Evolutionary conservation across 768 basidiomycete species (phyloP).

Genomic region (Hemileccinum rubropunctum): DNA sequence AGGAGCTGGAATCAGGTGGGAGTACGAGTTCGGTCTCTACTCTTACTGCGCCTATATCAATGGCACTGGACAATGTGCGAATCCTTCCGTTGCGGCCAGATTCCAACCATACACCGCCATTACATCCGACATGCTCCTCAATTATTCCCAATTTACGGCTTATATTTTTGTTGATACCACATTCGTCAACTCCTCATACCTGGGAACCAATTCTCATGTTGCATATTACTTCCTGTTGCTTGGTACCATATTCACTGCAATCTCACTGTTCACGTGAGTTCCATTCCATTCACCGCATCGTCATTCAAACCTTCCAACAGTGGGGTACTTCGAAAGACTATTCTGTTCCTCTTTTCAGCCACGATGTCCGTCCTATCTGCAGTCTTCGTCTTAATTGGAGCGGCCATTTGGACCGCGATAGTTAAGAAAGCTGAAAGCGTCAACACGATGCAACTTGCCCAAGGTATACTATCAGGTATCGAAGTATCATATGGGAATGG

Average conservation of each 20-base stretch:
- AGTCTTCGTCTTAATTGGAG: constrained; percentile 63
- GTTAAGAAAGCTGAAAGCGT: constrained; percentile 61
- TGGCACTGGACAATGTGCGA: constrained; percentile 61
- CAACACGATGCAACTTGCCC: constrained; percentile 48
- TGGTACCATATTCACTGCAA: constrained; percentile 62
- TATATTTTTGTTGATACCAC: constrained; percentile 51
- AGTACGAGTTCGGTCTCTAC: constrained; percentile 81
- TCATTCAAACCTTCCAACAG: constrained; percentile 35
- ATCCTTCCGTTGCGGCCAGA: constrained; percentile 52
- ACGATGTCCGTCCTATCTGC: constrained; percentile 58
- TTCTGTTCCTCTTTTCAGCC: constrained; percentile 68
- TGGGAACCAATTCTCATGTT: constrained; percentile 60
- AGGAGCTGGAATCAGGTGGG: constrained; percentile 59
- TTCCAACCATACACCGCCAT: constrained; percentile 67
- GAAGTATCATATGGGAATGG: constrained; percentile 58
- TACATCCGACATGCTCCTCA: constrained; percentile 62
- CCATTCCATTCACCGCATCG: neutral
- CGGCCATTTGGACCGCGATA: constrained; percentile 75
- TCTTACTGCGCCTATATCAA: constrained; percentile 74
- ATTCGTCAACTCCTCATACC: constrained; percentile 58
- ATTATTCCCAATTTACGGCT: constrained; percentile 56
- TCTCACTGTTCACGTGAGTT: constrained; percentile 67
- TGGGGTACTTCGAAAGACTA: constrained; percentile 60
- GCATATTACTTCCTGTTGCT: constrained; percentile 77
- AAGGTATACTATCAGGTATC: constrained; percentile 55